Percentiles rank a stretch among this genome's conserved stretches.
Evolutionary conservation across 2,329 filamentous ascomycete species (phyloP).

Genomic region (Pezicula rhizophila): DNA sequence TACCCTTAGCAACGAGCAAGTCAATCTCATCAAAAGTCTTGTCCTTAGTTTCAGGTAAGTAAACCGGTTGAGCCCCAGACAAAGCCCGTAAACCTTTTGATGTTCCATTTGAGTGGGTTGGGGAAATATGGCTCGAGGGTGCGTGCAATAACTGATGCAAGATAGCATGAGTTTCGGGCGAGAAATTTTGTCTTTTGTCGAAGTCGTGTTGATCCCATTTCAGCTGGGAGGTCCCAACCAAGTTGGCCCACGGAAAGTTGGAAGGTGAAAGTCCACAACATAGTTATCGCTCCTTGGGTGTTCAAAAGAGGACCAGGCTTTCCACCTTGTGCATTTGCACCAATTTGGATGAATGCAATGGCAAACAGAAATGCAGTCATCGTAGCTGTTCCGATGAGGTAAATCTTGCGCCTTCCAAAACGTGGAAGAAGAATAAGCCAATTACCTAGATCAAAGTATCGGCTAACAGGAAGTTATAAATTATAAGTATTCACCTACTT

Average conservation of each 20-base stretch:
- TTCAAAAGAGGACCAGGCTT: constrained; percentile 19
- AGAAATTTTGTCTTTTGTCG: constrained; percentile 24
- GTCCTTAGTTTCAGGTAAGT: constrained; percentile 34
- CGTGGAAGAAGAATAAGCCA: constrained; percentile 41
- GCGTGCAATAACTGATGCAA: constrained; percentile 23
- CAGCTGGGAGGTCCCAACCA: constrained; percentile 28
- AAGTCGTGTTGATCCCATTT: constrained; percentile 29
- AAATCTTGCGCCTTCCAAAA: constrained; percentile 42
- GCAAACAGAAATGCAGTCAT: constrained; percentile 38
- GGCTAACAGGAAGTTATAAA: background rate
- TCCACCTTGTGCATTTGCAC: constrained; percentile 12
- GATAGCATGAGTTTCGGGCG: constrained; percentile 30
- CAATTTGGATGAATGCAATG: constrained; percentile 30
- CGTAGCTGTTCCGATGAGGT: constrained; percentile 40
- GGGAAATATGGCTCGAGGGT: constrained; percentile 32
- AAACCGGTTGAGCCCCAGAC: constrained; percentile 34
- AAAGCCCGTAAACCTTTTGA: constrained; percentile 40
- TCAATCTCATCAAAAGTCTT: constrained; percentile 39
- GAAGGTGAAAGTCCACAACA: constrained; percentile 21
- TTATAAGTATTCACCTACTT: background rate
- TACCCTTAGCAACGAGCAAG: constrained; percentile 29
- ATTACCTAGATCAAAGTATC: constrained; percentile 25
- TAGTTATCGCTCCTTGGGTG: constrained; percentile 21
- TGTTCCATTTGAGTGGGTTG: constrained; percentile 39
- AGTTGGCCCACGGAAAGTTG: constrained; percentile 34